Conservation (phyloP, 176 grass and related monocot species). For the Eragrostis curvula region DNA sequence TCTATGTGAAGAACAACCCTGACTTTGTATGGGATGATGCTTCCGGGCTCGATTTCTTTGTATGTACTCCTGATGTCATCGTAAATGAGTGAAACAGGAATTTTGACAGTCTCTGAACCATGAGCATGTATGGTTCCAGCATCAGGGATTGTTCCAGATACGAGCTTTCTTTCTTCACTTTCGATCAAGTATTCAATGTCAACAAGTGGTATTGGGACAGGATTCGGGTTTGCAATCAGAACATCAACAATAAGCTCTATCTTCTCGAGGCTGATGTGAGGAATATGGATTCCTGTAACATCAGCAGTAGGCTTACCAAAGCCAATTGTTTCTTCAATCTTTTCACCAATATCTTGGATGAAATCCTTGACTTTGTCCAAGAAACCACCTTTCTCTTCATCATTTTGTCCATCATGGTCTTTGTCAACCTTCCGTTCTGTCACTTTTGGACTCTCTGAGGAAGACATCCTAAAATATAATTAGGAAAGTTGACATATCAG, state of each 20-base stretch:
- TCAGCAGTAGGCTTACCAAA: conserved; percentile 66
- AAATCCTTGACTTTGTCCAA: conserved; percentile 79
- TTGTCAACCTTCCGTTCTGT: conserved; percentile 45
- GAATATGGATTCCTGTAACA: conserved; percentile 58
- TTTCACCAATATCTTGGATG: conserved; percentile 73
- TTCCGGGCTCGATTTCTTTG: conserved; percentile 76
- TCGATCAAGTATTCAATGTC: conserved; percentile 72
- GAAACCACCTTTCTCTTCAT: conserved; percentile 50
- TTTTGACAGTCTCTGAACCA: conserved; percentile 66
- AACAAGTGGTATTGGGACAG: conserved; percentile 70
- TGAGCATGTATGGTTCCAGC: conserved; percentile 75
- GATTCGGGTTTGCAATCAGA: conserved; percentile 62
- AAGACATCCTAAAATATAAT: conserved; percentile 47
- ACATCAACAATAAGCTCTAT: conserved; percentile 61
- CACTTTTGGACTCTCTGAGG: conserved; percentile 46
- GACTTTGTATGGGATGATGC: conserved; percentile 83
- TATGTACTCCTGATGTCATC: conserved; percentile 74
- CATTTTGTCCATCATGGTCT: conserved; percentile 15
- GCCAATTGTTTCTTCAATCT: conserved; percentile 66
- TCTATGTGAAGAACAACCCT: conserved; percentile 74
- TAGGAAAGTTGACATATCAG: neutral
- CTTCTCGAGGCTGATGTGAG: conserved; percentile 66
- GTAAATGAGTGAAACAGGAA: conserved; percentile 59
- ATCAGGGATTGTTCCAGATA: conserved; percentile 75
- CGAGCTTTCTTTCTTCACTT: conserved; percentile 64